Evolutionary conservation across 2,329 filamentous ascomycete genomes (phyloP), one percentile per base, ranked within the genome.

Genomic region (Lachnellula suecica): DNA sequence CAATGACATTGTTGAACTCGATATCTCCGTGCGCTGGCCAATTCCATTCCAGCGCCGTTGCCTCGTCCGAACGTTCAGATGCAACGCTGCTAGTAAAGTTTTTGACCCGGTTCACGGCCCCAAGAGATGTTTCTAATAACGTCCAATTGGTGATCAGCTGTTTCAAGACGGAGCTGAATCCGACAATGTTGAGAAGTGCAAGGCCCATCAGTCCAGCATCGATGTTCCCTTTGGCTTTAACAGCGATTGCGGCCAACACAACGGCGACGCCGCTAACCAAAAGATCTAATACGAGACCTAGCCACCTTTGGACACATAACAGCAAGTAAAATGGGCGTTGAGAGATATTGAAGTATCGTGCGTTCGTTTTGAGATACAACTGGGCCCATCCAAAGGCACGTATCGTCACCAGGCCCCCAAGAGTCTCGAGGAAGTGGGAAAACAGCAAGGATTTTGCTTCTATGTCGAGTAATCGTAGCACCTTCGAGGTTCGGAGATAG

Each of bases 361-460:
- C 63, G 50, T 79, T 80, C 51, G 72, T 72, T 29, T 72, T 59
- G 15, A 74, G 66, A 47, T 74, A 70, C 5, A 66, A 61, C 1
- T 66, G 57, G 13, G 74, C 69, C 79, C 79, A 83, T 1, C 75
- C 73, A 52, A 82, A 83, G 1, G 80, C 77, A 11, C 80, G 73
- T 20, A 84, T 71, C 0, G 81, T 84, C 0, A 72, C 69, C 0
- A 83, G 61, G 0, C 82, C 82, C 23, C 73, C 72, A 40, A 83
- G 72, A 2, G 76, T 79, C 56, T 84, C 81, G 20, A 77, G 71
- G 57, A 84, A 84, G 53, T 83, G 71, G 15, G 72, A 79, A 68
- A 80, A 83, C 0, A 85, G 67, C 0, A 83, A 82, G 0, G 77
- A 77, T 62, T 86, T 86, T 1, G 79, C 74, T 63, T 86, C 83